Conservation (phyloP, 2,329 filamentous ascomycete genomes). For the Pyrenophora seminiperda region DNA sequence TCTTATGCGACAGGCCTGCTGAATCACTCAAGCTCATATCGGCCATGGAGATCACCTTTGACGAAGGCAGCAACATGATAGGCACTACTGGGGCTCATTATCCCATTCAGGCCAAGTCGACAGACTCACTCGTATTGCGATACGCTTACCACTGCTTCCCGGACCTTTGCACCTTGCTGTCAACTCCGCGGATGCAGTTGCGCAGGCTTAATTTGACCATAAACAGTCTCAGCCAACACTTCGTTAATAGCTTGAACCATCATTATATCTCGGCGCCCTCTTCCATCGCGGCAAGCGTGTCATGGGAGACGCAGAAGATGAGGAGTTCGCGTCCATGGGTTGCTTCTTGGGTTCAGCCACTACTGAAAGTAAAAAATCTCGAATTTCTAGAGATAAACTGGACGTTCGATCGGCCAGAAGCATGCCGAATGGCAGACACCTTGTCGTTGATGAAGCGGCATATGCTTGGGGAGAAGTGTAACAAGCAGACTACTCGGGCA, state of each 20-base stretch:
- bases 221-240: slow-evolving; percentile 4
- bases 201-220: slow-evolving; percentile 23
- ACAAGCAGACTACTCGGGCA: background rate
- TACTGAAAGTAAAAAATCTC: slow-evolving; percentile 20
- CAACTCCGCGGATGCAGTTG: slow-evolving; percentile 23
- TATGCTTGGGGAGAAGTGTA: slow-evolving; percentile 16
- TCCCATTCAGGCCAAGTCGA: slow-evolving; percentile 21
- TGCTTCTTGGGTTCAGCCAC: slow-evolving; percentile 25
- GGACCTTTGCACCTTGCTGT: slow-evolving; percentile 29
- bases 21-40: slow-evolving; percentile 19
- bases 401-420: slow-evolving; percentile 20
- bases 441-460: slow-evolving; percentile 15
- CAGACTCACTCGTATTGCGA: slow-evolving; percentile 24
- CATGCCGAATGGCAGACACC: slow-evolving; percentile 21
- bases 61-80: slow-evolving; percentile 27
- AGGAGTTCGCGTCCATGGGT: slow-evolving; percentile 10
- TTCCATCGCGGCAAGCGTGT: slow-evolving; percentile 15
- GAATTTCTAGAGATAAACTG: slow-evolving; percentile 23
- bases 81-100: slow-evolving; percentile 19
- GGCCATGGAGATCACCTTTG: slow-evolving; percentile 24
- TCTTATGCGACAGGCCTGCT: slow-evolving; percentile 28
- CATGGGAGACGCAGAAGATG: slow-evolving; percentile 18
- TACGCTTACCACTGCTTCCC: slow-evolving; percentile 29
- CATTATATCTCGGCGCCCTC: slow-evolving; percentile 10
- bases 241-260: slow-evolving; percentile 4